Conservation (phyloP, 805 yeast species). For the Kazachstania bromeliacearum region DNA sequence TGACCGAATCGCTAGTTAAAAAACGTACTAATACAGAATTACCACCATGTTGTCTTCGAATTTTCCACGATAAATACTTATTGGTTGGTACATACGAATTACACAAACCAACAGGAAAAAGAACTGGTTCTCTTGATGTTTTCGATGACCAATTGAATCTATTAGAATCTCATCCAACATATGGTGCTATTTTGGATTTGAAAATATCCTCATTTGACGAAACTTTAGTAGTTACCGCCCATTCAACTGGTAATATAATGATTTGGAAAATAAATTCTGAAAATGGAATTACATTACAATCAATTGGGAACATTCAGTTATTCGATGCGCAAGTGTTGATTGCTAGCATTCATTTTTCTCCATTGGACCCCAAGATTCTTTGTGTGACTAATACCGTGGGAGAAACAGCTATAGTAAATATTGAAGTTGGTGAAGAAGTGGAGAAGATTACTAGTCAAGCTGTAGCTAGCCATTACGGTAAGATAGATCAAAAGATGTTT, state of each 20-base stretch:
- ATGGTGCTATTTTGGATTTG: slow-evolving; percentile 68
- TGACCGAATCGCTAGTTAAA: slow-evolving; percentile 14
- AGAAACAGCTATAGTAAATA: slow-evolving; percentile 32
- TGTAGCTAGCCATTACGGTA: slow-evolving; percentile 4
- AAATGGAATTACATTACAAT: slow-evolving; percentile 9
- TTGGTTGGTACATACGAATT: slow-evolving; percentile 77
- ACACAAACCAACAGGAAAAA: slow-evolving; percentile 43
- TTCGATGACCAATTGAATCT: slow-evolving; percentile 23
- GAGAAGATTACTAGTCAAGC: slow-evolving; percentile 2
- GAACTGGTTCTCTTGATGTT: slow-evolving; percentile 57
- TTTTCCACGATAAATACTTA: slow-evolving; percentile 40
- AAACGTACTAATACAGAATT: slow-evolving; percentile 35
- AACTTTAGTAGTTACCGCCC: slow-evolving; percentile 48
- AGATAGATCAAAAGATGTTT: slow-evolving; percentile 4
- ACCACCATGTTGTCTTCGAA: slow-evolving; percentile 79
- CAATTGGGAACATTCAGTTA: slow-evolving; percentile 34
- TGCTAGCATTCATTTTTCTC: slow-evolving; percentile 56
- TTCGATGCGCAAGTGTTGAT: slow-evolving; percentile 44
- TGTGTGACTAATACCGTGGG: slow-evolving; percentile 66
- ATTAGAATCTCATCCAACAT: slow-evolving; percentile 29
- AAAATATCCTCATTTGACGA: slow-evolving; percentile 52
- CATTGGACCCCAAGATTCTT: slow-evolving; percentile 31
- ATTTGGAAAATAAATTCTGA: slow-evolving; percentile 44
- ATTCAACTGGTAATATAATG: slow-evolving; percentile 68
- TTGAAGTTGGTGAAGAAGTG: slow-evolving; percentile 5